Evolutionary conservation across 2,329 filamentous ascomycete species (phyloP).

Genomic region (Truncatella angustata): DNA sequence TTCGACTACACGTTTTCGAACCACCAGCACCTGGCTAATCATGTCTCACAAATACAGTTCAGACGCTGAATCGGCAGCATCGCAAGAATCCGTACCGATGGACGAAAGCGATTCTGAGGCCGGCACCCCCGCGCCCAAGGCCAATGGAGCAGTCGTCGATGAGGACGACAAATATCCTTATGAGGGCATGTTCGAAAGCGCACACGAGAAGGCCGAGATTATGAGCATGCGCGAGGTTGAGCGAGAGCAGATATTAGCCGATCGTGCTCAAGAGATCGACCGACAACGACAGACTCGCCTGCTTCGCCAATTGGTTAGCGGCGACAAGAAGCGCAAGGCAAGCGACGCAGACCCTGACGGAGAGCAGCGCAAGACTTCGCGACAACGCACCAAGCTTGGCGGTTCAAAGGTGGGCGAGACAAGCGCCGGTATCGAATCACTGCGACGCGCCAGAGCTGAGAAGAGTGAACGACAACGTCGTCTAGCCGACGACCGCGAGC

Average conservation of each 20-base stretch:
- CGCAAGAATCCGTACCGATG: conserved; percentile 82
- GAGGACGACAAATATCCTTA: conserved; percentile 71
- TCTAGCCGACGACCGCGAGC: conserved; percentile 59
- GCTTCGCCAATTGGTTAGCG: conserved; percentile 73
- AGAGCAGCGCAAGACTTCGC: conserved; percentile 68
- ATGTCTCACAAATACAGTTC: conserved; percentile 12
- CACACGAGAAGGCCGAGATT: conserved; percentile 74
- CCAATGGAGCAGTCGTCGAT: conserved; percentile 33
- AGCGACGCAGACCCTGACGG: conserved; percentile 78
- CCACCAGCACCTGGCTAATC: conserved; percentile 13
- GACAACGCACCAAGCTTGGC: conserved; percentile 66
- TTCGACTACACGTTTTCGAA: no score
- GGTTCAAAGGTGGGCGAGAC: conserved; percentile 67
- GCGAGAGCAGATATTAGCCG: conserved; percentile 84
- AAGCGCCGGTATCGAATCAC: conserved; percentile 69
- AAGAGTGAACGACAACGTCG: conserved; percentile 64
- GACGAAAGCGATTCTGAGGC: conserved; percentile 83
- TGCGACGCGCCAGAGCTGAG: conserved; percentile 61
- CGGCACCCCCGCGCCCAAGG: conserved; percentile 48
- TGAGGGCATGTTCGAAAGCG: conserved; percentile 79
- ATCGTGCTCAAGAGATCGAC: conserved; percentile 80
- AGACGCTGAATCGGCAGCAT: conserved; percentile 66
- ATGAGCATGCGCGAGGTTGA: conserved; percentile 86
- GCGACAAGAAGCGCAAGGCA: conserved; percentile 75
- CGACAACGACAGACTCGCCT: conserved; percentile 78